Percentiles rank a stretch among this genome's conserved stretches.
Conservation (phyloP, 2,329 filamentous ascomycete genomes). For the Penicillium sp. region DNA sequence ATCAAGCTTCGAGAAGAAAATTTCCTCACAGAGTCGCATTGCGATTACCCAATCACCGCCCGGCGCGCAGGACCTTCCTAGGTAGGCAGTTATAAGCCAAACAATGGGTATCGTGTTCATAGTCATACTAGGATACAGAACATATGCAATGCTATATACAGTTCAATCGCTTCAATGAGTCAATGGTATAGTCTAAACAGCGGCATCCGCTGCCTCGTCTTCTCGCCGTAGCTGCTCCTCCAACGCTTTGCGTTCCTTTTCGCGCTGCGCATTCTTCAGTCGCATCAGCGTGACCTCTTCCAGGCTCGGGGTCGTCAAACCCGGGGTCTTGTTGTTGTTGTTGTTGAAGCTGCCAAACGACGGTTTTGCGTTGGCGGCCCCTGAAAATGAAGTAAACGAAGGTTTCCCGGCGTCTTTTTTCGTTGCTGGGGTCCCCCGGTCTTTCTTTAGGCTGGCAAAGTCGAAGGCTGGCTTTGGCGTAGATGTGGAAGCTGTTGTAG, state of each 20-base stretch:
- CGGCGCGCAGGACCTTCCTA: neutral
- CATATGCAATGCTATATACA: constrained; percentile 5
- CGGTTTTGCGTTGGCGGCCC: neutral
- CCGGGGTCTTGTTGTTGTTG: constrained; percentile 13
- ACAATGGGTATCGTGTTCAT: constrained; percentile 8
- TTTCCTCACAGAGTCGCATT: neutral
- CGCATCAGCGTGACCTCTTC: constrained; percentile 53
- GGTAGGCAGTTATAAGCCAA: neutral
- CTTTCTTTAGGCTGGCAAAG: constrained; percentile 30
- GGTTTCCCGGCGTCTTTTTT: constrained; percentile 16
- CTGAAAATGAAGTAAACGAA: constrained; percentile 11
- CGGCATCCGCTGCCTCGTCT: constrained; percentile 42
- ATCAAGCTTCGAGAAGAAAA: neutral
- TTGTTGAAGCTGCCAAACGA: neutral
- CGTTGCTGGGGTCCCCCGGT: constrained; percentile 14
- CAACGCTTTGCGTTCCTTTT: constrained; percentile 49
- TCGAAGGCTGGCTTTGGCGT: constrained; percentile 22
- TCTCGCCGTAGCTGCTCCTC: constrained; percentile 52
- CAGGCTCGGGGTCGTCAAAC: constrained; percentile 34
- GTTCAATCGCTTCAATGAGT: neutral
- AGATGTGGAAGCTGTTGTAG: constrained; percentile 22
- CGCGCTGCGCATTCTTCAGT: constrained; percentile 54
- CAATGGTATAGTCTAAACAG: constrained; percentile 19
- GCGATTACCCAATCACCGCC: neutral
- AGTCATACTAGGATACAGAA: neutral